Percentiles rank a stretch among this genome's conserved stretches.
These are phyloP conservation scores for Hypoxylon sp. DNA, from an alignment of 2,329 filamentous ascomycete genomes.

Conservation along the genomic window DNA sequence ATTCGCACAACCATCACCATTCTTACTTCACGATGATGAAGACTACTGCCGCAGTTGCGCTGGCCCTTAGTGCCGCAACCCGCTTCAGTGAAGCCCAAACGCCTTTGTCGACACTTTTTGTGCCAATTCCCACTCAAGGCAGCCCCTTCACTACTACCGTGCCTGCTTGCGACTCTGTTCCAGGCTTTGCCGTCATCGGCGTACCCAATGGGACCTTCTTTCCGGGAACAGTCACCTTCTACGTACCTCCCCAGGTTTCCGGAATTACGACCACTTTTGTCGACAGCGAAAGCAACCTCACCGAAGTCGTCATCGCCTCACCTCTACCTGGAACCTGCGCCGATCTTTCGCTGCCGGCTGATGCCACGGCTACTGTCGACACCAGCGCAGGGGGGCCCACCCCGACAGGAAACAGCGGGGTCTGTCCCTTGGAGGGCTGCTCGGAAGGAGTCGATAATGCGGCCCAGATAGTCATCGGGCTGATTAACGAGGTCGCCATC, in stretches of 20 bases:
- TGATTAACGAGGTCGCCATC: slow-evolving; percentile 27
- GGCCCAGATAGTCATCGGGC: slow-evolving; percentile 17
- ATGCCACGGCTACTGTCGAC: slow-evolving; percentile 12
- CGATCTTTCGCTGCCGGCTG: neutral
- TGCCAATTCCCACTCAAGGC: slow-evolving; percentile 28
- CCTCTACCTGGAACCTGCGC: slow-evolving; percentile 25
- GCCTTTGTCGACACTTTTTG: slow-evolving; percentile 16
- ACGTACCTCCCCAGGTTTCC: slow-evolving; percentile 27
- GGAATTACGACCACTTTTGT: slow-evolving; percentile 17
- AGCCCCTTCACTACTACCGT: slow-evolving; percentile 26
- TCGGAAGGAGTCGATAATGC: slow-evolving; percentile 20
- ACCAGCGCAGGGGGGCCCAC: slow-evolving; percentile 3
- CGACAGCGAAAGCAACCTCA: slow-evolving; percentile 24
- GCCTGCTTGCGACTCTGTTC: slow-evolving; percentile 25
- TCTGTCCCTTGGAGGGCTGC: slow-evolving; percentile 24
- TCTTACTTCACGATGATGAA: slow-evolving; percentile 11
- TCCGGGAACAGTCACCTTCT: slow-evolving; percentile 27
- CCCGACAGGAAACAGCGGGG: neutral
- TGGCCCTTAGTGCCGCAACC: slow-evolving; percentile 8
- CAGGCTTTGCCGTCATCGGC: slow-evolving; percentile 29
- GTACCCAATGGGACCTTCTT: slow-evolving; percentile 33
- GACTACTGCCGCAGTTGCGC: slow-evolving; percentile 1
- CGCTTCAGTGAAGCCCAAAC: slow-evolving; percentile 7
- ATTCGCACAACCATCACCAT: neutral
- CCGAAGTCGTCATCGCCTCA: slow-evolving; percentile 26